Evolutionary conservation across 1,139 yeast genomes (phyloP).

Genomic region (Yamadazyma membranifaciens): DNA sequence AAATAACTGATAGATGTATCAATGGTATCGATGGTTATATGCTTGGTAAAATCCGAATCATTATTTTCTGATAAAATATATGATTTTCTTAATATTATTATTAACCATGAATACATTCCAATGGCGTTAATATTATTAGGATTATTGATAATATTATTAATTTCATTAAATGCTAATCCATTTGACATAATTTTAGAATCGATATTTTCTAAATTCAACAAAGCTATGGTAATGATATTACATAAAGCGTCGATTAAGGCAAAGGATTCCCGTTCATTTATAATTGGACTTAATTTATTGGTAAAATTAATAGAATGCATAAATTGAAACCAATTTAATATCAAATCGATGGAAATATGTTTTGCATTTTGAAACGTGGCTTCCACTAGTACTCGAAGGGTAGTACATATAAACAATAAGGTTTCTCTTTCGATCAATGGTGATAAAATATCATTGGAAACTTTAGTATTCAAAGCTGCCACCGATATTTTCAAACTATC

Average conservation of each 20-base stretch:
- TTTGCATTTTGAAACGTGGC: conserved; percentile 31
- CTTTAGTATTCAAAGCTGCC: conserved; percentile 7
- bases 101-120: conserved; percentile 69
- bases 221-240: conserved; percentile 48
- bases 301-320: conserved; percentile 45
- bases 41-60: conserved; percentile 10
- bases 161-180: conserved; percentile 35
- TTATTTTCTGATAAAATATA: conserved; percentile 43
- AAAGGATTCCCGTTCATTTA: conserved; percentile 33
- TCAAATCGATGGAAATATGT: conserved; percentile 26
- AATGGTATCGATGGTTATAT: conserved; percentile 17
- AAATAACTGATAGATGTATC: conserved; percentile 26
- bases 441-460: conserved; percentile 19
- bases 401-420: conserved; percentile 34
- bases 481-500: conserved; percentile 10
- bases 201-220: conserved; percentile 57
- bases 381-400: conserved; percentile 46
- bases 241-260: conserved; percentile 36
- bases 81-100: conserved; percentile 56
- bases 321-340: conserved; percentile 57
- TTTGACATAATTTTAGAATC: conserved; percentile 20
- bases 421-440: conserved; percentile 32
- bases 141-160: conserved; percentile 36
- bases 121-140: conserved; percentile 41
- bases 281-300: conserved; percentile 24